phyloP scores from a whole-genome alignment of 495 filamentous ascomycete genomes.

The Pyrenopolyporus hunteri region DNA sequence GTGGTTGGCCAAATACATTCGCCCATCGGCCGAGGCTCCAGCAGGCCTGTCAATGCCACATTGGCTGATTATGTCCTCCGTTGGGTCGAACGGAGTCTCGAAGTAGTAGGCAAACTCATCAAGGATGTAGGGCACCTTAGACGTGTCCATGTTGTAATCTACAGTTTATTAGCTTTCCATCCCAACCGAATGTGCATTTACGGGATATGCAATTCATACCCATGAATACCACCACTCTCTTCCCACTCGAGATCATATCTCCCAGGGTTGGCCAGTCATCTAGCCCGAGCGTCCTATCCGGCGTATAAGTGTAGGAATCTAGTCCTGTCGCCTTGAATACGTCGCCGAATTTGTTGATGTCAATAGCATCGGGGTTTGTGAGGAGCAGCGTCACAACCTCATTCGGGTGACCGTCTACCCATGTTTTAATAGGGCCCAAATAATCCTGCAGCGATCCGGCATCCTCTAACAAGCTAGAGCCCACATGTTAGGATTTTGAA shows the following conservation, averaged over 20 bases:
- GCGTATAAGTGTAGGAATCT: slow-evolving; percentile 66
- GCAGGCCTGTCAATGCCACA: slow-evolving; percentile 67
- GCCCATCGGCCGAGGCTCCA: slow-evolving; percentile 54
- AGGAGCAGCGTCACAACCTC: slow-evolving; percentile 83
- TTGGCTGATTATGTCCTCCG: slow-evolving; percentile 58
- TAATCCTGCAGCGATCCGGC: slow-evolving; percentile 71
- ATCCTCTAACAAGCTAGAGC: slow-evolving; percentile 56
- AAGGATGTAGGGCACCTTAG: slow-evolving; percentile 69
- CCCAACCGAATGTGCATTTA: background rate
- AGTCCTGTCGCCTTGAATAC: slow-evolving; percentile 69
- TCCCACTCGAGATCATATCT: slow-evolving; percentile 66
- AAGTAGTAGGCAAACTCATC: slow-evolving; percentile 72
- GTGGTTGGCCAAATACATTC: slow-evolving; percentile 86
- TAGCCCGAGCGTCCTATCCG: slow-evolving; percentile 64
- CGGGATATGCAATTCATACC: slow-evolving; percentile 25
- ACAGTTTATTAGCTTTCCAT: slow-evolving; percentile 1
- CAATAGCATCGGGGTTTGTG: slow-evolving; percentile 71
- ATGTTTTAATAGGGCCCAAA: slow-evolving; percentile 64
- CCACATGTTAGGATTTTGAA: background rate
- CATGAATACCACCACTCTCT: slow-evolving; percentile 49
- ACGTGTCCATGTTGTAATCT: slow-evolving; percentile 80
- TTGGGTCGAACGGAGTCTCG: slow-evolving; percentile 71
- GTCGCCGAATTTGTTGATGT: slow-evolving; percentile 62
- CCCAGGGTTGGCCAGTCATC: slow-evolving; percentile 78
- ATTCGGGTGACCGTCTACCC: slow-evolving; percentile 74